Evolutionary conservation across 768 basidiomycete genomes (phyloP), one percentile per base, ranked within the genome.

Genomic region (Leccinum barrowsii): DNA sequence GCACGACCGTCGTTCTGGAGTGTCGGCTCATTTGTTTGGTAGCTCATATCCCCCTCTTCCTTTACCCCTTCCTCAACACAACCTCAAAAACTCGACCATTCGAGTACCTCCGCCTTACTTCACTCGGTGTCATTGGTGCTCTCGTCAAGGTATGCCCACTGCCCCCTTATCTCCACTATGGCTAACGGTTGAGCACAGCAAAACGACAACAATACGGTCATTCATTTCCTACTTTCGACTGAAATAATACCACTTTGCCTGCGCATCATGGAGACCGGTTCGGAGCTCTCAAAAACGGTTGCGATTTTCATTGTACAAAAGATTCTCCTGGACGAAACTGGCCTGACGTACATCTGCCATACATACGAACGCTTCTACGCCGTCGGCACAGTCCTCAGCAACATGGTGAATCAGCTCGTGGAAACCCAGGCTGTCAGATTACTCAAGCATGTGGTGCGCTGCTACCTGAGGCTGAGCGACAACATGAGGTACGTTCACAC

Each of bases 231-330:
- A 46, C 85, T 99, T 48, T 97, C 95, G 4, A 99, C 97, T 55
- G 97, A 99, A 79, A 99, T 99, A 73, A 99, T 99, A 70, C 97
- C 97, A 35, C 89, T 99, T 63, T 99, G 97, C 72, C 85, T 99
- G 52, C 89, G 97, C 54, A 99, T 99, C 74, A 99, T 99, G 97
- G 97, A 99, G 75, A 98, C 97, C 3, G 97, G 97, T 46, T 97
- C 95, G 3, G 97, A 99, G 67, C 84, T 99, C 17, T 94, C 92
- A 58, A 99, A 99, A 77, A 99, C 97, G 1, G 97, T 99, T 48
- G 97, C 97, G 46, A 99, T 99, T 68, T 99, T 99, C 75, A 99
- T 99, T 68, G 97, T 99, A 4, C 97, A 99, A 74, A 99, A 99
- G 76, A 92, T 93, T 59, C 81, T 99, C 15, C 82, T 98, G 54